Evolutionary conservation across 805 yeast species (phyloP).

Genomic region (Blastobotrys peoriensis): DNA sequence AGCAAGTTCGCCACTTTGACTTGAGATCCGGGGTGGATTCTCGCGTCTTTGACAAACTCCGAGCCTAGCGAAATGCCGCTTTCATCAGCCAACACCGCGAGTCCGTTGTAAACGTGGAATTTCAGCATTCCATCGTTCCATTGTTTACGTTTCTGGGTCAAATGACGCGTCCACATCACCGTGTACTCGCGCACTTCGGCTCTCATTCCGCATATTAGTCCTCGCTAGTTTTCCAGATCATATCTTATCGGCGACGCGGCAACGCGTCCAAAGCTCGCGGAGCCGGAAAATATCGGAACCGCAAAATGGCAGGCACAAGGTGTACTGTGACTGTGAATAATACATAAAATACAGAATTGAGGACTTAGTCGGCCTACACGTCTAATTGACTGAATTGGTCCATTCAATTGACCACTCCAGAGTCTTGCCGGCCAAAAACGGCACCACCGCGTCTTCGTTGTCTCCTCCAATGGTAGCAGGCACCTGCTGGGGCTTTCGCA

Average conservation of each 20-base stretch:
- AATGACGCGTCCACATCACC: slow-evolving; percentile 31
- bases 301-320: too few species aligned
- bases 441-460: slow-evolving; percentile 58
- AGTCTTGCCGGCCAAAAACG: slow-evolving; percentile 77
- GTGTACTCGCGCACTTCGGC: slow-evolving; percentile 20
- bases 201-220: slow-evolving; percentile 3
- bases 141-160: slow-evolving; percentile 31
- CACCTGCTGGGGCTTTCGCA: slow-evolving; percentile 46
- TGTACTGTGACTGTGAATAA: too few species aligned
- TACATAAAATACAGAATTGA: too few species aligned
- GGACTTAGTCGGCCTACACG: too few species aligned
- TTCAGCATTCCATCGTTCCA: slow-evolving; percentile 34
- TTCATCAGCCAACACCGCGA: slow-evolving; percentile 28
- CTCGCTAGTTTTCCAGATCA: too few species aligned
- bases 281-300: too few species aligned
- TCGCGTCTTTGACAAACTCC: slow-evolving; percentile 1
- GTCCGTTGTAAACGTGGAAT: slow-evolving; percentile 20
- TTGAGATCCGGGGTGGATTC: slow-evolving; percentile 18
- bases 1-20: slow-evolving; percentile 24
- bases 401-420: slow-evolving; percentile 73
- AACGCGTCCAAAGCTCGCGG: too few species aligned
- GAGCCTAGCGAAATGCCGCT: slow-evolving; percentile 18
- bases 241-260: too few species aligned
- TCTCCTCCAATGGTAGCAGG: slow-evolving; percentile 47
- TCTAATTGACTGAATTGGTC: too few species aligned